These are phyloP conservation scores for Violaceomyces palustris DNA, from an alignment of 1,284 basidiomycete species.

Conservation along the genomic window DNA sequence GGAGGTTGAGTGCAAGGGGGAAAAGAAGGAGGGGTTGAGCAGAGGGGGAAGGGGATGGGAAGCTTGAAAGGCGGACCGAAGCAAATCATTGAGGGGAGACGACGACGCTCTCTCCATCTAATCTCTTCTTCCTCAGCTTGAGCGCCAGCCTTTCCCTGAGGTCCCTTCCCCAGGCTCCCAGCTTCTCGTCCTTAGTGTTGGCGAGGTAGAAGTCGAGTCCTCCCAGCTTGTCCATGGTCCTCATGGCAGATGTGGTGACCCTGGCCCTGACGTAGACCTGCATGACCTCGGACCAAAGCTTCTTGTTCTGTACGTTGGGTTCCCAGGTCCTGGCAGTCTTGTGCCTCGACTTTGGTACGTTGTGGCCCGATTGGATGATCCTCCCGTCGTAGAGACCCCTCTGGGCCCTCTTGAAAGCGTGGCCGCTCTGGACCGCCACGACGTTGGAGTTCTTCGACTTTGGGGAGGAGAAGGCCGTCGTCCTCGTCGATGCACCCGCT, in stretches of 20 bases:
- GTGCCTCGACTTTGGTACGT: constrained; percentile 47
- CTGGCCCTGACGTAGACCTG: constrained; percentile 13
- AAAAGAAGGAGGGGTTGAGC: too few species aligned
- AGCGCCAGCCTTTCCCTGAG: constrained; percentile 28
- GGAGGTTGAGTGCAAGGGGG: too few species aligned
- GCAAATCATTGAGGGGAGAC: too few species aligned
- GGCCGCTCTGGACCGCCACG: constrained; percentile 18
- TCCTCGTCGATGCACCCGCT: constrained; percentile 37
- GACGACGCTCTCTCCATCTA: not conserved
- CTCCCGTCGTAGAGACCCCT: constrained; percentile 48
- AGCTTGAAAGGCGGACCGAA: too few species aligned
- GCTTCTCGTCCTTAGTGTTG: constrained; percentile 26
- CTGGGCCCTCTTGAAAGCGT: constrained; percentile 48
- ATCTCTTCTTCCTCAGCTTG: constrained; percentile 13
- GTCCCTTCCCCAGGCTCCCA: constrained; percentile 43
- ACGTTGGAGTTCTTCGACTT: constrained; percentile 37
- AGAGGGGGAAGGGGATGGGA: too few species aligned
- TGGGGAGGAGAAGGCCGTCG: constrained; percentile 43
- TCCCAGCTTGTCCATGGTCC: constrained; percentile 46
- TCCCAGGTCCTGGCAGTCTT: constrained; percentile 45
- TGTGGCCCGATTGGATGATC: constrained; percentile 45
- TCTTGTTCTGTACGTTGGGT: constrained; percentile 46
- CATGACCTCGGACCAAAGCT: constrained; percentile 33
- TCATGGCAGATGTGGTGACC: constrained; percentile 31
- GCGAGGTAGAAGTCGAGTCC: constrained; percentile 47